These are phyloP conservation scores for Neopestalotiopsis clavispora DNA, from an alignment of 2,329 filamentous ascomycete species.

Conservation along the genomic window DNA sequence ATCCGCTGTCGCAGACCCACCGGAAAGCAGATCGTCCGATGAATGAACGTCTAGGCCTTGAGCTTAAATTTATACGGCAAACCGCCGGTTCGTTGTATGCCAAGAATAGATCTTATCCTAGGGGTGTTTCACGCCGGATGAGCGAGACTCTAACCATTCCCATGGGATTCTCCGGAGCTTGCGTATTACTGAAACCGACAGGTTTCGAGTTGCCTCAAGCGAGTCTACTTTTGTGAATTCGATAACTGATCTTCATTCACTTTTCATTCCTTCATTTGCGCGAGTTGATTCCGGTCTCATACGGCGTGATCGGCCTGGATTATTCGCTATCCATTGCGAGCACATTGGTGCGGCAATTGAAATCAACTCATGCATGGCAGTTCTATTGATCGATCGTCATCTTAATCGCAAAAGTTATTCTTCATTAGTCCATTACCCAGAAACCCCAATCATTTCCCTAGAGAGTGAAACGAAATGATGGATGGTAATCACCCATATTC, in stretches of 20 bases:
- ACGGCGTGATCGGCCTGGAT: background rate
- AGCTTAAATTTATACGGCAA: background rate
- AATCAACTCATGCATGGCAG: background rate
- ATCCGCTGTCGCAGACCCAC: slow-evolving; percentile 15
- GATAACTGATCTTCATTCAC: background rate
- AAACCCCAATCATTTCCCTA: background rate
- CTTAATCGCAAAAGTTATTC: background rate
- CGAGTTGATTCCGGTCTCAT: background rate
- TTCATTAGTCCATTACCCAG: background rate
- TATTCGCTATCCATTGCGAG: background rate
- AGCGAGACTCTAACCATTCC: background rate
- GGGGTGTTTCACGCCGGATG: background rate
- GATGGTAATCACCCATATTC: slow-evolving; percentile 58
- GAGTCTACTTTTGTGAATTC: background rate
- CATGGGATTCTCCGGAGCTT: background rate
- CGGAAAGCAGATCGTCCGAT: slow-evolving; percentile 17
- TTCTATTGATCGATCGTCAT: background rate
- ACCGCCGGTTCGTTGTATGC: background rate
- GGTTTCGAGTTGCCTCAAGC: background rate
- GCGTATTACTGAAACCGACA: background rate
- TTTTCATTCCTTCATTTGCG: background rate
- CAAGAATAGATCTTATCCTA: slow-evolving; percentile 3
- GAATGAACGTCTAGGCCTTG: background rate
- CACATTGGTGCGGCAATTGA: too few relatives aligned
- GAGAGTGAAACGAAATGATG: slow-evolving; percentile 48